Evolutionary conservation across 192 early-diverging fungal genomes (phyloP), one percentile per base, ranked within the genome.

Genomic region (Linnemannia zychae): DNA sequence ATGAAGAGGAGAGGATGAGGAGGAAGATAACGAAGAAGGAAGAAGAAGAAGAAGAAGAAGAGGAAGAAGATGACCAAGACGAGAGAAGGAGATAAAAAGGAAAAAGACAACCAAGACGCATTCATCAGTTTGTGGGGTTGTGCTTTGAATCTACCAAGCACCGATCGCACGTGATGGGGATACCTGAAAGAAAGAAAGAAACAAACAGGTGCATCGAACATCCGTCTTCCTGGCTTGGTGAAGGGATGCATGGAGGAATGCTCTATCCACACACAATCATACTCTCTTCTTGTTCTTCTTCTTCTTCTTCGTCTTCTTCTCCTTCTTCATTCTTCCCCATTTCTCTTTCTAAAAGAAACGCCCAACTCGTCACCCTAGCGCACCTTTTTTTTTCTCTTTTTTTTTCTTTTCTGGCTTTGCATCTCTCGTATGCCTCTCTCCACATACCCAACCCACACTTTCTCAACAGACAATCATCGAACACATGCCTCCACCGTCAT

Each of bases 351-450:
- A 3, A 44, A 17, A 22, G 40, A n/a, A n/a, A n/a, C n/a, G n/a
- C n/a, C n/a, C n/a, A 11, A 66, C 24, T n/a, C 52, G 20, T 53
- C n/a, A n/a, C 52, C 52, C 12, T 57, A n/a, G 22, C n/a, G n/a
- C n/a, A 5, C 20, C 18, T 53, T 72, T 72, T 0, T 53, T 53
- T 72, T 24, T 49, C 47, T n/a, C 33, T 72, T 4, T 73, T 48
- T 40, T 33, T 48, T 33, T 72, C 31, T 72, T 22, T 44, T 49
- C 71, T 33, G 24, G 31, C 18, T 20, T n/a, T 20, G 15, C n/a
- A n/a, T 24, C 53, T 52, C 72, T 36, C 72, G n/a, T n/a, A n/a
- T n/a, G n/a, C n/a, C n/a, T 69, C 40, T 52, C 71, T 72, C 71
- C 47, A 63, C 57, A 63, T 1, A 63, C 52, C 22, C 57, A 63